Base-by-base conservation (phyloP, 805 yeast species). In the Myxozyma monticola region DNA sequence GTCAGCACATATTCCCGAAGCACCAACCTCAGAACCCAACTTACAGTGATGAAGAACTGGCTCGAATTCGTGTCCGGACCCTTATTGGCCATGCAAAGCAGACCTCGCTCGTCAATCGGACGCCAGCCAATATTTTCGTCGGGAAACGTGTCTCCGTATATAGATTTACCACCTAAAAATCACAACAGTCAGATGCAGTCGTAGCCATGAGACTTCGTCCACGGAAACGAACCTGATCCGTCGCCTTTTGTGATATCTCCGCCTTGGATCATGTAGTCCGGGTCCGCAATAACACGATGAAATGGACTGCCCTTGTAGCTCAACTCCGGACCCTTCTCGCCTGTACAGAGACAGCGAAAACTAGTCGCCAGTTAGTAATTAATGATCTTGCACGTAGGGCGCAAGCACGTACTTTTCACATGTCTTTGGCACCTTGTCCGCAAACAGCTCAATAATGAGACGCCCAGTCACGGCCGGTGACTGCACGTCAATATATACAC, bases 31-130 rank as follows among this genome's bases (percentile, higher is more conserved):
- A 2, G 8, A 18, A 14, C 21, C 20, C 28, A 12, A 15, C 59
- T 15, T 35, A 55, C 59, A 12, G 96, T 88, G 71, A 91, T 85
- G 76, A 89, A 88, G 66, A 89, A 89, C 70, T 88, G 96, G 28
- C 95, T 87, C 9, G 96, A 95, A 67, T 89, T 89, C 48, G 75
- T 69, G 61, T 71, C 79, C 52, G 74, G 65, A 56, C 88, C 88
- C 14, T 85, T 81, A 61, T 83, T 83, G 64, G 88, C 88, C 88
- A 83, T 83, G 12, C 85, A 80, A 64, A 83, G 68, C 54, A 80
- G 66, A 64, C 83, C 84, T 29, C 83, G 81, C 66, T 81, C 78
- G 65, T 74, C 80, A 62, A 86, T 93, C 62, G 68, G 70, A 64
- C 67, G 69, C 62, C 71, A 65, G 79, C 76, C 71, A 69, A 75